Percentiles rank a stretch among this genome's conserved stretches.
These are phyloP conservation scores for Penicillium sp. DNA, from an alignment of 2,329 filamentous ascomycete genomes.

Conservation along the genomic window DNA sequence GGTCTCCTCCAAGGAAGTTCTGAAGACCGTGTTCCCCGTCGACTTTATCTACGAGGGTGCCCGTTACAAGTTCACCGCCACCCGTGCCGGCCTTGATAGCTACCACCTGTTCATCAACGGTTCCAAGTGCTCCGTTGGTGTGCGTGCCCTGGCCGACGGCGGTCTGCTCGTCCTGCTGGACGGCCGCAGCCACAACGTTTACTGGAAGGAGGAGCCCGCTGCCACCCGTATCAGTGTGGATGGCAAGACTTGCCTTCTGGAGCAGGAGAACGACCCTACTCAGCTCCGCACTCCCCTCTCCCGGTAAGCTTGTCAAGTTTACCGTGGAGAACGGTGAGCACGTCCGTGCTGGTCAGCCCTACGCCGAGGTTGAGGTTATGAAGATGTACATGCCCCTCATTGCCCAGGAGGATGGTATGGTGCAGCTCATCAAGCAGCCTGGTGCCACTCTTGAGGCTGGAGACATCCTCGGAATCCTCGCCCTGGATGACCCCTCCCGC, in stretches of 20 bases:
- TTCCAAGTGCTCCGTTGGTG: conserved; percentile 90
- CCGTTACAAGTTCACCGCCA: conserved; percentile 98
- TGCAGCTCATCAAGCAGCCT: conserved; percentile 98
- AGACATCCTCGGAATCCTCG: conserved; percentile 96
- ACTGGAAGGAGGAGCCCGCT: conserved; percentile 99
- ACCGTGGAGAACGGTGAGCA: conserved; percentile 94
- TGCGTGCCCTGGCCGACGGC: conserved; percentile 89
- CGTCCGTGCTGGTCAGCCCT: conserved; percentile 86
- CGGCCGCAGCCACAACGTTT: conserved; percentile 94
- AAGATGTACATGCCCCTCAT: conserved; percentile 99
- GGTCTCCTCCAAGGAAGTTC: conserved; percentile 90
- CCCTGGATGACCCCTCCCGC: conserved; percentile 89
- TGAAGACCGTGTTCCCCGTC: conserved; percentile 95
- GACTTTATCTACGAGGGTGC: conserved; percentile 98
- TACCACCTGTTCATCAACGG: conserved; percentile 99
- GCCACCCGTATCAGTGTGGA: conserved; percentile 95
- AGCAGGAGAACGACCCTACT: conserved; percentile 98
- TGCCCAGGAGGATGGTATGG: conserved; percentile 89
- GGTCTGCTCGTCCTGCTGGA: conserved; percentile 87
- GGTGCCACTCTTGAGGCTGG: conserved; percentile 96
- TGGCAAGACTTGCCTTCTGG: conserved; percentile 94
- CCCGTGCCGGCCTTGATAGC: conserved; percentile 85
- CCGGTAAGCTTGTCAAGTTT: conserved; percentile 98
- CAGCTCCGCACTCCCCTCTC: conserved; percentile 93
- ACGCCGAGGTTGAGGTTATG: conserved; percentile 99